These are phyloP conservation scores for Besnoitia besnoiti DNA, from an alignment of 169 alveolate species.

Conservation along the genomic window DNA sequence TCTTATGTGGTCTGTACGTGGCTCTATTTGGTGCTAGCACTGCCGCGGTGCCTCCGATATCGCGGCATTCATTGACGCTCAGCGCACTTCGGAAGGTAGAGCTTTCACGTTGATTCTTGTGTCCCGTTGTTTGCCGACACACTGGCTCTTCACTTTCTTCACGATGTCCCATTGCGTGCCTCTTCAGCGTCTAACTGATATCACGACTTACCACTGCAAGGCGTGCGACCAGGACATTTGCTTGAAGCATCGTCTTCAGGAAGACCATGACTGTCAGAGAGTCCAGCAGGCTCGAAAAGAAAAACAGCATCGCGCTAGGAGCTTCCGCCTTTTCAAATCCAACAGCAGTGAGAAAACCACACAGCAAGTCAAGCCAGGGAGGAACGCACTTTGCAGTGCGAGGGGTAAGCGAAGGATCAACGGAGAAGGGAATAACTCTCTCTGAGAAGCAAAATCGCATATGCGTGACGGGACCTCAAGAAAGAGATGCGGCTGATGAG, in stretches of 20 bases:
- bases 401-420: neutral
- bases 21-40: no score
- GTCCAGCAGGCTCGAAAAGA: neutral
- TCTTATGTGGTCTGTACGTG: no score
- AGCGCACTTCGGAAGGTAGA: no score
- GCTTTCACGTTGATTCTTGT: no score
- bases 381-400: neutral
- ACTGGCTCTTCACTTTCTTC: no score
- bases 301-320: slow-evolving; percentile 31
- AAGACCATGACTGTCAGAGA: slow-evolving; percentile 59
- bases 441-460: neutral
- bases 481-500: no score
- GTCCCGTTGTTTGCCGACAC: no score
- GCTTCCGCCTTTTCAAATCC: slow-evolving; percentile 33
- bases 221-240: slow-evolving; percentile 46
- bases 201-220: slow-evolving; percentile 51
- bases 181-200: slow-evolving; percentile 60
- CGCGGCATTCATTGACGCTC: no score
- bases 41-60: no score
- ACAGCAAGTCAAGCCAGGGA: neutral
- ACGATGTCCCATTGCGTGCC: no score
- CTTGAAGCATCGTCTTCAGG: slow-evolving; percentile 58
- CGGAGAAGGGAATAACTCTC: neutral
- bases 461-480: neutral
- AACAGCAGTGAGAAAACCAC: neutral